These are phyloP conservation scores for Nadsonia starkeyi-henricii DNA, from an alignment of 1,139 yeast species.

Conservation along the genomic window DNA sequence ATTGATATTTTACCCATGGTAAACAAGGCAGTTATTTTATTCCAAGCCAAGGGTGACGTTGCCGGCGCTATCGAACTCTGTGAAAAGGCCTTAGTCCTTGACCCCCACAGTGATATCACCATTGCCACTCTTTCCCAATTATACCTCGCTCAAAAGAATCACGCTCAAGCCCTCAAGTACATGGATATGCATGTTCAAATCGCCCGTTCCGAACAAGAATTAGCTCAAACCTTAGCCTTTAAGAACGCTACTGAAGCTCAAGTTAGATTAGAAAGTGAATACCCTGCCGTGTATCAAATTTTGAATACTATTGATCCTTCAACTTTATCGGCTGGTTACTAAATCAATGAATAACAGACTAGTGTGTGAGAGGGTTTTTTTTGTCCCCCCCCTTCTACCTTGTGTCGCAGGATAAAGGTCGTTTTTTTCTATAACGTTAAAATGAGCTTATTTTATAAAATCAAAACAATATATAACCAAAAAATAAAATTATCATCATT, in stretches of 20 bases:
- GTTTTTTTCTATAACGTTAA: too few relatives aligned
- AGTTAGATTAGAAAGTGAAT: constrained; percentile 6
- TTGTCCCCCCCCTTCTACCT: too few relatives aligned
- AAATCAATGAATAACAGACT: not conserved
- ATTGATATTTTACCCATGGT: constrained; percentile 86
- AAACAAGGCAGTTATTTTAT: constrained; percentile 60
- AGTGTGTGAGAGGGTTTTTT: too few relatives aligned
- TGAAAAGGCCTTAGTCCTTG: constrained; percentile 63
- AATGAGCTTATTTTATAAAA: too few relatives aligned
- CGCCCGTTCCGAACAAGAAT: constrained; percentile 76
- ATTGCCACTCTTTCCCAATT: constrained; percentile 83
- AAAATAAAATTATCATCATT: too few relatives aligned
- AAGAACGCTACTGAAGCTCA: constrained; percentile 56
- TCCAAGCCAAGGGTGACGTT: constrained; percentile 25
- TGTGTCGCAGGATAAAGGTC: too few relatives aligned
- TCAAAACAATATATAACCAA: too few relatives aligned
- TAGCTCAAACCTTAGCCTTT: constrained; percentile 80
- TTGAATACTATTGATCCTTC: constrained; percentile 6
- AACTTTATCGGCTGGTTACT: not conserved
- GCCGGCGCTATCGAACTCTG: constrained; percentile 55
- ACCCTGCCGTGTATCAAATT: constrained; percentile 5
- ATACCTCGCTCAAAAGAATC: constrained; percentile 67
- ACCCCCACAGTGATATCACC: constrained; percentile 82
- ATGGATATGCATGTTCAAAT: constrained; percentile 74
- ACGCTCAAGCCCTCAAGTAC: constrained; percentile 66